Evolutionary conservation across 164 flowering plant genomes (phyloP).

Genomic region (Tinospora cordifolia): DNA sequence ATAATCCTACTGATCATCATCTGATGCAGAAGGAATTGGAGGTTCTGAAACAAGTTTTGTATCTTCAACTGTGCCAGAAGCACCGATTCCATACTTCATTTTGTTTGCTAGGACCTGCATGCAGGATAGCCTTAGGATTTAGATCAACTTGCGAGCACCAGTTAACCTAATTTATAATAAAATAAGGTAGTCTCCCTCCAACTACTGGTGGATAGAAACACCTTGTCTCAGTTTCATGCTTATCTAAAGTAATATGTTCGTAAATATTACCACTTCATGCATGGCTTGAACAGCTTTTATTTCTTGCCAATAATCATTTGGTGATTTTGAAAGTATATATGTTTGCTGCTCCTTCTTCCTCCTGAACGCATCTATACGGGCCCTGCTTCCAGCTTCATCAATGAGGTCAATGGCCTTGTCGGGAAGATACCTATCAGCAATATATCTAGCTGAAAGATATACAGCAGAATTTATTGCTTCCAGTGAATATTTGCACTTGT

Average conservation of each 20-base stretch:
- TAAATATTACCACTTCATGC: slow-evolving; percentile 63
- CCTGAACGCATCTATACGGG: slow-evolving; percentile 57
- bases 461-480: slow-evolving; percentile 84
- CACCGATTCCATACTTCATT: slow-evolving; percentile 25
- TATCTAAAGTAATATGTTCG: not conserved
- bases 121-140: slow-evolving; percentile 1
- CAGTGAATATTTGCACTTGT: slow-evolving; percentile 59
- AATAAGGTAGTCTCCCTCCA: not conserved
- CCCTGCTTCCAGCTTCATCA: slow-evolving; percentile 91
- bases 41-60: slow-evolving; percentile 26
- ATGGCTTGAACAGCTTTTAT: slow-evolving; percentile 65
- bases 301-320: slow-evolving; percentile 82
- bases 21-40: slow-evolving; percentile 22
- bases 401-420: slow-evolving; percentile 95
- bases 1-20: slow-evolving; percentile 46
- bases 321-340: slow-evolving; percentile 51
- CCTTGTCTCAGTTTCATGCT: not conserved
- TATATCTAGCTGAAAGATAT: slow-evolving; percentile 65
- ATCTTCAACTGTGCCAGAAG: slow-evolving; percentile 25
- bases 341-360: slow-evolving; percentile 51
- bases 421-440: slow-evolving; percentile 75
- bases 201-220: not conserved
- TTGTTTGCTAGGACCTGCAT: slow-evolving; percentile 46
- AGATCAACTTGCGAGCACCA: not conserved
- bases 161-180: slow-evolving; percentile 2